Evolutionary conservation across 1,284 basidiomycete species (phyloP).

Genomic region (Volvariella volvacea): DNA sequence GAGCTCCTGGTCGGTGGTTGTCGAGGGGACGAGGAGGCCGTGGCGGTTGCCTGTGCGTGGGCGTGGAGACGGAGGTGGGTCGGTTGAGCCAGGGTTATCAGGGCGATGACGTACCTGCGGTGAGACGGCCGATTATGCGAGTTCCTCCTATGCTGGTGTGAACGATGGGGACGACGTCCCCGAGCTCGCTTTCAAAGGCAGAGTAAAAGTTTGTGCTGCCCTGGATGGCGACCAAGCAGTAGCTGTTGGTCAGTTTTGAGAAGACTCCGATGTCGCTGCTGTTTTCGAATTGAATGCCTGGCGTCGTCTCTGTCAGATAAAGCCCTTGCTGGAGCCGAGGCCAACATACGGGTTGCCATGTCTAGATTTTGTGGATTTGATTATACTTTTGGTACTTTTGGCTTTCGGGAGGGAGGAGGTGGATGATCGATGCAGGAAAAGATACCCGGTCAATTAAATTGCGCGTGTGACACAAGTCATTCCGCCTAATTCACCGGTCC

Average conservation of each 20-base stretch:
- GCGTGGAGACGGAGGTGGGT: constrained; percentile 1
- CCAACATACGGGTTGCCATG: no score
- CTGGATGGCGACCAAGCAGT: constrained; percentile 88
- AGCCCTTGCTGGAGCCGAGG: no score
- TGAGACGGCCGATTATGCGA: constrained; percentile 89
- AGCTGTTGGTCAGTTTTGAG: constrained; percentile 92
- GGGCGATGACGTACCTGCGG: constrained; percentile 57
- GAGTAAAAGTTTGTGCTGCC: constrained; percentile 99
- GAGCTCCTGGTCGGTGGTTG: constrained; percentile 97
- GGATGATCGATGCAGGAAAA: no score
- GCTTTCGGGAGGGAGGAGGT: no score
- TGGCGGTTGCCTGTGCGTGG: constrained; percentile 90
- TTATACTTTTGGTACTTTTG: constrained; percentile 1
- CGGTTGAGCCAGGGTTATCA: background rate
- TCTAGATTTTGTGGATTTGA: no score
- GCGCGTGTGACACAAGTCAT: no score
- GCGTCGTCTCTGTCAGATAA: background rate
- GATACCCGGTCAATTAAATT: no score
- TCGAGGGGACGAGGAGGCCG: constrained; percentile 91
- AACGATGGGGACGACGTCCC: constrained; percentile 93
- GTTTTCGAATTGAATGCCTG: constrained; percentile 94
- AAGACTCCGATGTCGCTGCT: constrained; percentile 95
- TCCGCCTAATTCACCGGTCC: no score
- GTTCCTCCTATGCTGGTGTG: constrained; percentile 96
- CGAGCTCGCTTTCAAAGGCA: constrained; percentile 91